Percentiles rank a stretch among this genome's conserved stretches.
These are phyloP conservation scores for Manihot esculenta DNA, from an alignment of 441 rosid species.

Conservation along the genomic window DNA sequence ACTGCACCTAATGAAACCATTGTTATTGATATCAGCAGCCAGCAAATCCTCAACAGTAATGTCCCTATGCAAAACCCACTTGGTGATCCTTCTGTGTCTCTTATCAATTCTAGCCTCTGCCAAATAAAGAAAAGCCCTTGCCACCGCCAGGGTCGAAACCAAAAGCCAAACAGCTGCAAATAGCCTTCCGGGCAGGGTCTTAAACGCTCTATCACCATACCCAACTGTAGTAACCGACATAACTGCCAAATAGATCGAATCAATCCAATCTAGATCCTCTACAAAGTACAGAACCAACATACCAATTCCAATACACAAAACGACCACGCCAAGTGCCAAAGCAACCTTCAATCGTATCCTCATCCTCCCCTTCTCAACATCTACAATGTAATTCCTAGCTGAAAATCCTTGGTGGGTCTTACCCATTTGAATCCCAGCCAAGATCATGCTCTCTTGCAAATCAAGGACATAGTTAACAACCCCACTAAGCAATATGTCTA, in stretches of 20 bases:
- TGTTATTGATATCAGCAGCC: constrained; percentile 68
- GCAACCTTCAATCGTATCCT: constrained; percentile 83
- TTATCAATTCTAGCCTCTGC: constrained; percentile 80
- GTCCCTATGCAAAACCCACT: constrained; percentile 71
- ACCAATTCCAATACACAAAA: constrained; percentile 65
- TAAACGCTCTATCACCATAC: constrained; percentile 78
- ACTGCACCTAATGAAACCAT: constrained; percentile 74
- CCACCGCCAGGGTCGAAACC: constrained; percentile 77
- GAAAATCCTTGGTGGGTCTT: constrained; percentile 40
- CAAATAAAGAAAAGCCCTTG: constrained; percentile 78
- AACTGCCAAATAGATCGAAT: constrained; percentile 80
- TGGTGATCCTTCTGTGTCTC: constrained; percentile 66
- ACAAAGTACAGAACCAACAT: constrained; percentile 50
- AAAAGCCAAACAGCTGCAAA: constrained; percentile 83
- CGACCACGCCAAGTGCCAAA: constrained; percentile 76
- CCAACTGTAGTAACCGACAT: constrained; percentile 97
- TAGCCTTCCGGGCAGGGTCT: constrained; percentile 62
- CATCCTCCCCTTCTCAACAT: constrained; percentile 84
- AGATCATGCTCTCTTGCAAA: constrained; percentile 72
- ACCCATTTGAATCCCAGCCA: constrained; percentile 49
- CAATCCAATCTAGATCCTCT: constrained; percentile 62
- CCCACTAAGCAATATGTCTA: constrained; percentile 71
- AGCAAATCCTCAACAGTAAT: constrained; percentile 78
- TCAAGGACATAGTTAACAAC: constrained; percentile 78
- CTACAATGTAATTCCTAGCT: constrained; percentile 62